Base-by-base conservation (phyloP, 2,329 filamentous ascomycete species). In the Exophiala spinifera region DNA sequence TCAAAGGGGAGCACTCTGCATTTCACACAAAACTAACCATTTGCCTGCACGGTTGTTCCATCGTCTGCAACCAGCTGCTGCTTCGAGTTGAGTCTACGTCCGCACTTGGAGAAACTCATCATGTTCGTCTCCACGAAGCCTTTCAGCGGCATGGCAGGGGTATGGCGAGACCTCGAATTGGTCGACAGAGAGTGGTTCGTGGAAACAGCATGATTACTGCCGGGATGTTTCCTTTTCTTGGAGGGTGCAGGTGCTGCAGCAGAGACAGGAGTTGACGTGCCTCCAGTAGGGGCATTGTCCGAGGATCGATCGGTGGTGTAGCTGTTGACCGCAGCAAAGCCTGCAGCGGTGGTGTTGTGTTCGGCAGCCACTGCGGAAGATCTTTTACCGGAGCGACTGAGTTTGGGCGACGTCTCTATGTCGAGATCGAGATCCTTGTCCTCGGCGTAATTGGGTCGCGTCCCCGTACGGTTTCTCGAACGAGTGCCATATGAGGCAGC, bases 401-500 rank as follows among this genome's bases (percentile, higher is more conserved):
- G 67, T 51, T 54, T 58, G 52, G 39, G 53, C 60, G 17, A 55
- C 17, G 66, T 81, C 66, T 96, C 92, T 70, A 91, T 89, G 69
- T 97, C 94, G 72, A 89, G 84, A 66, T 97, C 92, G 63, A 91
- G 79, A 71, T 96, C 92, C 73, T 83, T 88, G 72, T 92, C 89
- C 74, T 99, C 94, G 47, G 94, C 92, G 72, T 99, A 99, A 73
- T 99, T 99, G 62, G 87, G 85, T 63, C 94, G 88, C 64, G 87
- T 81, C 63, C 88, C 87, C 54, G 83, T 86, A 67, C 91, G 87
- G 73, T 95, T 95, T 70, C 94, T 88, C 64, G 91, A 96, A 66
- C 91, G 87, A 69, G 94, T 99, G 67, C 92, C 92, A 73, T 99
- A 96, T 13, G 84, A 85, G 63, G 84, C 85, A 47, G 86, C 76